Evolutionary conservation across 1,284 basidiomycete species (phyloP).

Genomic region (Ustilago shanxiensis): DNA sequence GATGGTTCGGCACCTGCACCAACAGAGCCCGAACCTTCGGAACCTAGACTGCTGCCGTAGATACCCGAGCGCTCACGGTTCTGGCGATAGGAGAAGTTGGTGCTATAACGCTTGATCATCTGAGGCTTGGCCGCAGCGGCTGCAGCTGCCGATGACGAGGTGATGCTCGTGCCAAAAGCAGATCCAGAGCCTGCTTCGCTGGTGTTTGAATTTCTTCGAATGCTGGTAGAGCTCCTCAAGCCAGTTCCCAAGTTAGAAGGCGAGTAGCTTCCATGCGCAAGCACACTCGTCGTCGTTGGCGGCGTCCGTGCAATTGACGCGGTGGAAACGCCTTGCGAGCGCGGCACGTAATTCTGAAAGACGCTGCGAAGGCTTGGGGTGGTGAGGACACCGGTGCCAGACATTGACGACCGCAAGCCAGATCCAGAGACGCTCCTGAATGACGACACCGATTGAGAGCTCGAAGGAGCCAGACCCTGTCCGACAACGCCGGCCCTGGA

Average conservation of each 20-base stretch:
- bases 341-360: conserved; percentile 55
- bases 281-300: conserved; percentile 27
- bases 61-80: conserved; percentile 27
- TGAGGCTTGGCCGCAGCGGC: conserved; percentile 49
- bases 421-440: conserved; percentile 38
- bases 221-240: conserved; percentile 29
- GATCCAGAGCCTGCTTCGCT: conserved; percentile 48
- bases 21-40: conserved; percentile 25
- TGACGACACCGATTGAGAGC: conserved; percentile 23
- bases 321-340: conserved; percentile 32
- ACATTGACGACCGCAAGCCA: conserved; percentile 31
- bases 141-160: conserved; percentile 19
- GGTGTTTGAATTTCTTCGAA: conserved; percentile 44
- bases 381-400: conserved; percentile 17
- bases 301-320: conserved; percentile 44
- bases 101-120: conserved; percentile 63
- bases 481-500: conserved; percentile 6
- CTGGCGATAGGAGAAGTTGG: conserved; percentile 57
- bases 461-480: conserved; percentile 10
- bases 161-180: conserved; percentile 28
- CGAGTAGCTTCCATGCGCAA: conserved; percentile 36
- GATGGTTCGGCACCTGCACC: conserved; percentile 41
- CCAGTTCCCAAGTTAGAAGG: conserved; percentile 41
- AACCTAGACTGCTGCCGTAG: conserved; percentile 47
- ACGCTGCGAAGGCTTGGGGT: conserved; percentile 50